Evolutionary conservation across 163 green algal species (phyloP), one percentile per base, ranked within the genome.

Genomic region (Scenedesmus sp.): DNA sequence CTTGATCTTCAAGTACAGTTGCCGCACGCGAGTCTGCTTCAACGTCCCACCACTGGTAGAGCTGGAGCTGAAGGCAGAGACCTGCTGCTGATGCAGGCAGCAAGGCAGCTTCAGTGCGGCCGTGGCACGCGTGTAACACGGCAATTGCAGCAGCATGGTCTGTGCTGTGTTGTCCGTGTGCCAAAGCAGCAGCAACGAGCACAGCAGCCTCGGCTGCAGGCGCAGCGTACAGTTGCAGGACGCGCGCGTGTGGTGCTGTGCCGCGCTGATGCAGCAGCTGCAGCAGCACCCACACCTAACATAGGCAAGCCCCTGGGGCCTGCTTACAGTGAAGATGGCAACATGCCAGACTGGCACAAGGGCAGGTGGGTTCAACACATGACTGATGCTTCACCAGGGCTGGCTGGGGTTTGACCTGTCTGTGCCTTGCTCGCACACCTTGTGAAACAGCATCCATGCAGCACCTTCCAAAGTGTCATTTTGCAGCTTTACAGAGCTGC

Each of bases 281-380:
- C 88, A 62, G 88, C 88, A 56, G 70, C 73, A 52, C 54, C 13
- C 52, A 91, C 13, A 82, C 70, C n/a, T 6, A 54, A 56, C 8
- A 59, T 90, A 7, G 90, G 90, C 76, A 67, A 64, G 26, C 57
- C 34, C 13, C 85, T 93, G 10, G 59, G 73, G 1, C 34, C 90
- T 16, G 84, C 90, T 23, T 93, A 93, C 70, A 85, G 77, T 62
- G 86, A 79, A 6, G 15, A 90, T 18, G 18, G 55, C 79, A 93
- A 92, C 64, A 93, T 92, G 86, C 91, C 91, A 18, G 81, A 91
- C 86, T 93, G 91, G 91, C 52, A 89, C 86, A 93, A 93, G 82
- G 79, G 87, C 81, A 79, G 70, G 70, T 79, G 5, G 5, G 23
- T 10, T 15, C 23, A 52, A 13, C 5, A 52, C 23, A 13, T 5